Evolutionary conservation across 805 yeast genomes (phyloP), one percentile per base, ranked within the genome.

Genomic region (Kluyveromyces siamensis): DNA sequence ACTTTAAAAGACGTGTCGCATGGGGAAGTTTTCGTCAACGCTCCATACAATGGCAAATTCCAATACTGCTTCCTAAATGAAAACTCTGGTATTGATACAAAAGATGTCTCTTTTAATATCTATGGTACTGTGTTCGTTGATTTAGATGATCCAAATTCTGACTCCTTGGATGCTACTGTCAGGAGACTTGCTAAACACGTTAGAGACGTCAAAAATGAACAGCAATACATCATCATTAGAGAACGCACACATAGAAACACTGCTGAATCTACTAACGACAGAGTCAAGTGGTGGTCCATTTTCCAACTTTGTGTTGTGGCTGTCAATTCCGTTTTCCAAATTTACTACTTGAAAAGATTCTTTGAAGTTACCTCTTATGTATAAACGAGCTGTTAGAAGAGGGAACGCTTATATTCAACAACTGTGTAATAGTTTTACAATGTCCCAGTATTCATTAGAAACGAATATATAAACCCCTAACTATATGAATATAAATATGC

Each of bases 161-260:
- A 88, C 64, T 79, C 88, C 50, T 74, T 93, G 59, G 98, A 91
- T 58, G 80, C 83, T 50, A 89, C 95, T 45, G 85, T 91, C 46
- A 80, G 81, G 66, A 78, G 81, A 63, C 74, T 91, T 60, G 71
- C 81, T 55, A 84, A 85, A 54, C 73, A 87, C 56, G 83, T 95
- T 38, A 80, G 80, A 58, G 96, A 88, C 59, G 89, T 93, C 51
- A 85, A 86, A 71, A 91, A 89, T 58, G 99, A 93, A 70, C 95
- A 73, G 55, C 79, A 87, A 59, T 93, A 93, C 70, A 83, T 93
- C 59, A 95, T 90, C 44, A 89, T 91, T 52, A 83, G 99, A 71
- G 99, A 91, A 71, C 84, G 97, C 72, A 86, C 95, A 14, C 99
- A 91, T 69, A 85, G 99, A 79, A 93, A 91, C 72, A 91, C 99